Evolutionary conservation across 352 stramenopile species (phyloP).

Genomic region (Globisporangium heterothallicum): DNA sequence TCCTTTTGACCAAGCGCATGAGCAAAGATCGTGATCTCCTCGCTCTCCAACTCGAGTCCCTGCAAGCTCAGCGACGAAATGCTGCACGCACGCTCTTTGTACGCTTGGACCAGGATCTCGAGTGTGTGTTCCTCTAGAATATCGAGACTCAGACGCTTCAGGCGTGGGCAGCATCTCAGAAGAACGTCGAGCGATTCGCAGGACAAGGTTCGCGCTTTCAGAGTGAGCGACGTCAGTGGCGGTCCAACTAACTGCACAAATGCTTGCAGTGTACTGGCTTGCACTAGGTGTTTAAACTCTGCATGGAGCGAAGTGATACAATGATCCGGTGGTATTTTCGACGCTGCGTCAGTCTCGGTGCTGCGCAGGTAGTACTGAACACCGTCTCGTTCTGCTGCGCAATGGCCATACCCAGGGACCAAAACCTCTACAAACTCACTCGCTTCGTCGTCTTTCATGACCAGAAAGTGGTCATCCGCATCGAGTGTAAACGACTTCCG

Average conservation of each 20-base stretch:
- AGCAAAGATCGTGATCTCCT: slow-evolving; percentile 7
- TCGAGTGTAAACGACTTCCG: slow-evolving; percentile 1
- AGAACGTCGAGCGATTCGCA: slow-evolving; percentile 2
- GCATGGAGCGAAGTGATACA: slow-evolving; percentile 5
- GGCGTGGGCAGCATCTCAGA: not conserved
- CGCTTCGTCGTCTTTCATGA: slow-evolving; percentile 11
- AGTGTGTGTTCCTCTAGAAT: slow-evolving; percentile 5
- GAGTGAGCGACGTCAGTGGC: slow-evolving; percentile 4
- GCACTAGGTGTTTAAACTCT: slow-evolving; percentile 6
- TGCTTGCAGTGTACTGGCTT: slow-evolving; percentile 3
- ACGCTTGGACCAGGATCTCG: slow-evolving; percentile 4
- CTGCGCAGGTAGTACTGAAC: slow-evolving; percentile 11
- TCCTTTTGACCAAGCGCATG: slow-evolving; percentile 4
- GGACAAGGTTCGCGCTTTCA: slow-evolving; percentile 2
- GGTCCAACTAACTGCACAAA: slow-evolving; percentile 10
- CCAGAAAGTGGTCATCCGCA: slow-evolving; percentile 15
- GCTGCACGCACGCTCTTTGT: not conserved
- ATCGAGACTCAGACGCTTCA: slow-evolving; percentile 10
- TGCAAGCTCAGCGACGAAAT: slow-evolving; percentile 10
- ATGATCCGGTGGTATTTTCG: not conserved
- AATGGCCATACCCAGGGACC: slow-evolving; percentile 15
- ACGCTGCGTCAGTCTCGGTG: not conserved
- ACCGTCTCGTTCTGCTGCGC: slow-evolving; percentile 4
- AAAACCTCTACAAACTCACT: slow-evolving; percentile 12
- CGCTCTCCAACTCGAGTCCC: slow-evolving; percentile 14